Evolutionary conservation across 2,329 filamentous ascomycete species (phyloP).

Genomic region (Pestalotiopsis sp.): DNA sequence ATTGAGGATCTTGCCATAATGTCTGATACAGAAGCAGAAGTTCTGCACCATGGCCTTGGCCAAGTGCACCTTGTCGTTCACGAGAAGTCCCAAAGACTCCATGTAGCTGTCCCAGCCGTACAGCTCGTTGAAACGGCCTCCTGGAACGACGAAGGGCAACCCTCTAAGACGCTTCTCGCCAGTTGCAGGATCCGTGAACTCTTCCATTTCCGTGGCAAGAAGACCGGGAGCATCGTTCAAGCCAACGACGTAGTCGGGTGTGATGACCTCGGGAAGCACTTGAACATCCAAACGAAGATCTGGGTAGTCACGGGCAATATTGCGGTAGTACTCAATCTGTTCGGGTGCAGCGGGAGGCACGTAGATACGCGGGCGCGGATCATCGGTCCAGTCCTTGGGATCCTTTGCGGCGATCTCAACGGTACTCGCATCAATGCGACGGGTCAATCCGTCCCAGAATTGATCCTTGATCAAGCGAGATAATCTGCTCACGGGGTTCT

Average conservation of each 20-base stretch:
- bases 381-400: constrained; percentile 92
- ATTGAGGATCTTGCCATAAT: constrained; percentile 98
- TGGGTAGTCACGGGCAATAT: constrained; percentile 76
- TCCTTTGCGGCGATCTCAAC: constrained; percentile 87
- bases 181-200: constrained; percentile 67
- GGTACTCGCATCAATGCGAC: constrained; percentile 85
- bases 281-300: constrained; percentile 88
- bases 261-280: constrained; percentile 75
- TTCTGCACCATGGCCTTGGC: constrained; percentile 95
- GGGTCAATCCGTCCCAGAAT: constrained; percentile 91
- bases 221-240: constrained; percentile 88
- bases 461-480: constrained; percentile 84
- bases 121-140: constrained; percentile 95
- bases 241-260: constrained; percentile 78
- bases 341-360: constrained; percentile 82
- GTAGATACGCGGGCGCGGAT: constrained; percentile 90
- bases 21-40: constrained; percentile 97
- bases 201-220: constrained; percentile 86
- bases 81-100: constrained; percentile 87
- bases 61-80: constrained; percentile 82
- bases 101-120: constrained; percentile 99
- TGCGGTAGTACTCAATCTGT: constrained; percentile 86
- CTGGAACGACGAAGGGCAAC: constrained; percentile 94
- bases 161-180: constrained; percentile 75
- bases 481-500: constrained; percentile 90